Percentiles rank a stretch among this genome's conserved stretches.
Conservation (phyloP, 371 early-diverging fungal species). For the Aphelidium insulamus region DNA sequence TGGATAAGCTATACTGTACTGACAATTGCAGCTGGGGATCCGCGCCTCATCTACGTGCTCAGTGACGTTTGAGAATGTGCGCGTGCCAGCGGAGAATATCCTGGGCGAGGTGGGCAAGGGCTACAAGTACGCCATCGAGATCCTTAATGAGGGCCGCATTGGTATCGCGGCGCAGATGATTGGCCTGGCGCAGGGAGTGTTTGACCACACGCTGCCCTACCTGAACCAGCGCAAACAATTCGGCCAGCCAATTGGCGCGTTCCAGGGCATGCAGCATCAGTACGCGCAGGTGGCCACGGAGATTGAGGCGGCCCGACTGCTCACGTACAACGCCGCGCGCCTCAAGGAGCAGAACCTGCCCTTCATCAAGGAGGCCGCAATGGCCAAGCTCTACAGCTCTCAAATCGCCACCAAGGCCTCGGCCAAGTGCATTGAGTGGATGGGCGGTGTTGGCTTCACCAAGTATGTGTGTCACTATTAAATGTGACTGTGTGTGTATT, state of each 20-base stretch:
- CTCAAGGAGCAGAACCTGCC: conserved; percentile 76
- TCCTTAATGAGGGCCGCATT: conserved; percentile 91
- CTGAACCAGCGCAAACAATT: conserved; percentile 92
- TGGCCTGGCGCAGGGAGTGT: conserved; percentile 86
- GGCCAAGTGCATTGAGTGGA: conserved; percentile 80
- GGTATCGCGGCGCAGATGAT: conserved; percentile 97
- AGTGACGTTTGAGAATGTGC: conserved; percentile 76
- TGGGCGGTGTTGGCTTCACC: conserved; percentile 92
- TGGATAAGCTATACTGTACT: not conserved
- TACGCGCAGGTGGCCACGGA: conserved; percentile 85
- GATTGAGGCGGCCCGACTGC: conserved; percentile 86
- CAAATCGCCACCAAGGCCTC: conserved; percentile 86
- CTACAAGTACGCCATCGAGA: conserved; percentile 95
- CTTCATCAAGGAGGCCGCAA: conserved; percentile 87
- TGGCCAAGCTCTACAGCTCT: conserved; percentile 88
- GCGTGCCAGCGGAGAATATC: conserved; percentile 69
- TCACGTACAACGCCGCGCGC: conserved; percentile 93
- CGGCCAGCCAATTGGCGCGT: conserved; percentile 55
- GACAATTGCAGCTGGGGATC: conserved; percentile 74
- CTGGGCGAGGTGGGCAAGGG: conserved; percentile 88
- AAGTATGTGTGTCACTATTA: conserved; percentile 1
- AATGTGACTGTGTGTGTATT: not conserved
- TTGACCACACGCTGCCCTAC: conserved; percentile 75
- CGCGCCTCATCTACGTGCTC: conserved; percentile 87
- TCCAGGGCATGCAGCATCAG: conserved; percentile 94